Base-by-base conservation (phyloP, 1,284 basidiomycete genomes). In the Pseudozyma pruni region DNA sequence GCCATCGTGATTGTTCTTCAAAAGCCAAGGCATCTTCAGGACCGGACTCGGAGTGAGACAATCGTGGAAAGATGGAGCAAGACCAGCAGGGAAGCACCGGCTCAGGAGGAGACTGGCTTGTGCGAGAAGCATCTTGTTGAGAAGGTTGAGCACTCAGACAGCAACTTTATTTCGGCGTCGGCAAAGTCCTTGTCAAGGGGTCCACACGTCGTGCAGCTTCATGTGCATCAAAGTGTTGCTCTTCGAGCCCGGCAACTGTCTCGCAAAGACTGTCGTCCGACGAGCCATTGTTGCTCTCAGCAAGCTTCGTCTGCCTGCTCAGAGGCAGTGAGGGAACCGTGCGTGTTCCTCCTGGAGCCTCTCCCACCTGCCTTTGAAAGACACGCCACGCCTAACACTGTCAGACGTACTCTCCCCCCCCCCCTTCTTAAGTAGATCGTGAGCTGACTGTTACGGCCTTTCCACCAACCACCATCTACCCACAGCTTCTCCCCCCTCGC, bases 91-190 rank as follows among this genome's bases (percentile, higher is more conserved):
- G 27, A 29, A 29, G 27, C 6, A 29, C 11, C 27, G 27, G 27
- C n/a, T n/a, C n/a, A n/a, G n/a, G n/a, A n/a, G 11, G 7, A 31
- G 35, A 41, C 39, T 61, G 59, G 48, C 59, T 56, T 62, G 59
- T 62, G 59, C 59, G 59, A 47, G 32, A n/a, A 35, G 46, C 16
- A 17, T 8, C 27, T 29, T 37, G 2, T 8, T 25, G 20, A 14
- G 23, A 13, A 4, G 11, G 7, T 7, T n/a, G 22, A 31, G 37
- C 27, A 46, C 16, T 29, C 27, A 25, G 19, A 17, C 43, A 23
- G 35, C 20, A 32, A 23, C 35, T 13, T 39, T 25, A 38, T 34
- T 33, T 25, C n/a, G 31, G 6, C 4, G 42, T 43, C 42, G 43
- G 43, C 32, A 34, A 31, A 29, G 17, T 11, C 33, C 35, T 22